Conservation (phyloP, 176 grass and related monocot species). For the Oryza australiensis region DNA sequence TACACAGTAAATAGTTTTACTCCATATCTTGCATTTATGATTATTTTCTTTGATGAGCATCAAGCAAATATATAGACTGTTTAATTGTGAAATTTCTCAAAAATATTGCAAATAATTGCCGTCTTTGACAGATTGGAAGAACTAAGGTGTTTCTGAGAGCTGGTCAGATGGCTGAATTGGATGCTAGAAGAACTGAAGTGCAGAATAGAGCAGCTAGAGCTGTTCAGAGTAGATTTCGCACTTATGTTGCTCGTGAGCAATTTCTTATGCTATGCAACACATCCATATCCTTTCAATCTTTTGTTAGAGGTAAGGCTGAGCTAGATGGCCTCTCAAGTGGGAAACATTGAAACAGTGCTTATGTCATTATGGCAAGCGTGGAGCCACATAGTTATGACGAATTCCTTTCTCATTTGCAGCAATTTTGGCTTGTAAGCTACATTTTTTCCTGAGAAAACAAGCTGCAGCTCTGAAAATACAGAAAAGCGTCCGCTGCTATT, state of each 20-base stretch:
- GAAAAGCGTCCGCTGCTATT: slow-evolving; percentile 51
- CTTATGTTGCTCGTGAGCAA: slow-evolving; percentile 60
- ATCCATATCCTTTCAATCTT: slow-evolving; percentile 65
- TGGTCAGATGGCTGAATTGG: slow-evolving; percentile 96
- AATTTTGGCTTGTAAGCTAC: slow-evolving; percentile 59
- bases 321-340: slow-evolving; percentile 6
- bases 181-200: slow-evolving; percentile 92
- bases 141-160: slow-evolving; percentile 94
- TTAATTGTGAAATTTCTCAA: background rate
- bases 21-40: slow-evolving; percentile 2
- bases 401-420: slow-evolving; percentile 49
- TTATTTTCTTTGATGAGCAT: slow-evolving; percentile 19
- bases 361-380: background rate
- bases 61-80: slow-evolving; percentile 14
- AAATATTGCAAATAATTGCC: slow-evolving; percentile 29
- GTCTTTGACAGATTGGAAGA: slow-evolving; percentile 74
- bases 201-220: slow-evolving; percentile 66
- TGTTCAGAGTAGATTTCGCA: slow-evolving; percentile 66
- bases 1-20: background rate
- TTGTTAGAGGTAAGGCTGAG: slow-evolving; percentile 64
- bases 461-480: slow-evolving; percentile 72
- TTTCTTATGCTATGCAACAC: slow-evolving; percentile 50
- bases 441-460: slow-evolving; percentile 58
- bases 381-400: slow-evolving; percentile 18
- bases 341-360: slow-evolving; percentile 11